phyloP scores from a whole-genome alignment of 2,329 filamentous ascomycete genomes.

The Phialemoniopsis sp. region DNA sequence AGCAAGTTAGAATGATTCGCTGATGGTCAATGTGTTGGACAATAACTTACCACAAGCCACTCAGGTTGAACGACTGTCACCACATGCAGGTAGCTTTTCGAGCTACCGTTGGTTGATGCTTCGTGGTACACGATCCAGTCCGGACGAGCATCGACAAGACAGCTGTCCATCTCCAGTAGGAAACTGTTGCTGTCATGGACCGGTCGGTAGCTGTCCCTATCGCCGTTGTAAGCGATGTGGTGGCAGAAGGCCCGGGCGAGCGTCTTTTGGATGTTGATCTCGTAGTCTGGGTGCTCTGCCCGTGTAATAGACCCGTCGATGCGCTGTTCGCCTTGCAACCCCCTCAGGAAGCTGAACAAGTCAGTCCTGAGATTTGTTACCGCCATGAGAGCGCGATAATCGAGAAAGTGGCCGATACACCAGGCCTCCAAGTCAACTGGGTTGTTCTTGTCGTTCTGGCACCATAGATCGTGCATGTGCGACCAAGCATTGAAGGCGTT shows the following conservation, averaged over 20 bases:
- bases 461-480: no score
- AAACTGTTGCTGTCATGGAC: slow-evolving; percentile 97
- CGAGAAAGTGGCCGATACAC: slow-evolving; percentile 97
- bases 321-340: slow-evolving; percentile 94
- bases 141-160: slow-evolving; percentile 79
- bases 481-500: slow-evolving; percentile 99
- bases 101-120: slow-evolving; percentile 94
- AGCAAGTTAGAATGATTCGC: no score
- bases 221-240: slow-evolving; percentile 85
- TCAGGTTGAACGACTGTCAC: slow-evolving; percentile 89
- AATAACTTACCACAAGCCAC: slow-evolving; percentile 74
- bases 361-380: slow-evolving; percentile 93
- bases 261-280: slow-evolving; percentile 79
- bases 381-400: slow-evolving; percentile 79
- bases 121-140: slow-evolving; percentile 99
- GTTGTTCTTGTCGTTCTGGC: slow-evolving; percentile 71
- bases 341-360: slow-evolving; percentile 95
- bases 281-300: no score
- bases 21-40: no score
- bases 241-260: slow-evolving; percentile 99
- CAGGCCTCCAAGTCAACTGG: slow-evolving; percentile 74
- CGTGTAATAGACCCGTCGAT: slow-evolving; percentile 99
- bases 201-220: slow-evolving; percentile 85
- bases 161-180: slow-evolving; percentile 88
- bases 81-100: slow-evolving; percentile 96